Evolutionary conservation across 345 rosid genomes (phyloP).

Genomic region (rapeseed (Brassica napus)): Da-Ae NC_063447.1:7515001-7515500

Average conservation of each 20-base stretch:
- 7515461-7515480: slow-evolving; percentile 57
- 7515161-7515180: slow-evolving; percentile 70
- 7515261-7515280: slow-evolving; percentile 93
- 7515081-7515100: neutral
- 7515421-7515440: slow-evolving; percentile 75
- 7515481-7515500: slow-evolving; percentile 63
- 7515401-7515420: slow-evolving; percentile 67
- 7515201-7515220: slow-evolving; percentile 58
- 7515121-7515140: slow-evolving; percentile 15
- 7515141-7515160: slow-evolving; percentile 80
- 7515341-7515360: slow-evolving; percentile 81
- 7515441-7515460: slow-evolving; percentile 79
- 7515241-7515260: slow-evolving; percentile 78
- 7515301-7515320: slow-evolving; percentile 98
- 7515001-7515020: slow-evolving; percentile 70
- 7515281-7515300: slow-evolving; percentile 90
- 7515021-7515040: slow-evolving; percentile 59
- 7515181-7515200: slow-evolving; percentile 61
- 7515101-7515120: neutral
- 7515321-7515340: slow-evolving; percentile 74
- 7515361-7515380: slow-evolving; percentile 90
- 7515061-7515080: neutral
- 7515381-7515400: slow-evolving; percentile 72
- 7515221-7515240: slow-evolving; percentile 63
- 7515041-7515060: slow-evolving; percentile 46